Evolutionary conservation across 108 stramenopile species (phyloP), one percentile per base, ranked within the genome.

Genomic region (Mediolabrus comicus): DNA sequence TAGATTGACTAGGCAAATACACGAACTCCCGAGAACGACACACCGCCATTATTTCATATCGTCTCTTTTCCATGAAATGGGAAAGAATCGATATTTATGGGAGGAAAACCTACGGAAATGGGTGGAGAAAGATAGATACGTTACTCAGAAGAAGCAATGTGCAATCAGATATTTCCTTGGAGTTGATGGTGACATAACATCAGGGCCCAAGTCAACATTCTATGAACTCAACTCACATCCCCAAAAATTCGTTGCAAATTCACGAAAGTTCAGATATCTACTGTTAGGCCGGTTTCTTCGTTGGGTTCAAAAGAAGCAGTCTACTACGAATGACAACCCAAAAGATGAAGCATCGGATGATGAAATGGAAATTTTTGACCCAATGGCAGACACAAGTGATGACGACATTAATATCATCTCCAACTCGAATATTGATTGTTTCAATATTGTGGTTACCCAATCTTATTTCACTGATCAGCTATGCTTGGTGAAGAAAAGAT

Each of bases 91-190:
- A 51, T 34, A 26, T 24, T 26, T 33, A 7, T 53, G 64, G 51
- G 16, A 52, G 13, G 10, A 9, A 26, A 19, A 3, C 22, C 39
- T 35, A 28, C 57, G 33, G 35, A 8, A 43, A 43, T 41, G 27
- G 30, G 62, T 25, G 13, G 27, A 30, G 25, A 38, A 24, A 22
- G 7, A 53, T 9, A 5, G 35, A 41, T 9, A 26, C 27, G n/a
- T 73, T 31, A 30, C 69, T 9, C 57, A 33, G 5, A 29, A 22
- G 4, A 52, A 71, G 46, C 30, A 60, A 43, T 56, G 65, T 54
- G 69, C 54, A 79, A 26, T 78, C 25, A 78, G 67, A 61, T 78
- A 69, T 51, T 71, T 78, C 43, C 35, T 78, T 19, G 77, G 77
- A 5, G 70, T 78, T 7, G 70, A 71, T 55, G 77, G 77, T 17